phyloP scores from a whole-genome alignment of 1,284 basidiomycete species.

The Irpex sp. region DNA sequence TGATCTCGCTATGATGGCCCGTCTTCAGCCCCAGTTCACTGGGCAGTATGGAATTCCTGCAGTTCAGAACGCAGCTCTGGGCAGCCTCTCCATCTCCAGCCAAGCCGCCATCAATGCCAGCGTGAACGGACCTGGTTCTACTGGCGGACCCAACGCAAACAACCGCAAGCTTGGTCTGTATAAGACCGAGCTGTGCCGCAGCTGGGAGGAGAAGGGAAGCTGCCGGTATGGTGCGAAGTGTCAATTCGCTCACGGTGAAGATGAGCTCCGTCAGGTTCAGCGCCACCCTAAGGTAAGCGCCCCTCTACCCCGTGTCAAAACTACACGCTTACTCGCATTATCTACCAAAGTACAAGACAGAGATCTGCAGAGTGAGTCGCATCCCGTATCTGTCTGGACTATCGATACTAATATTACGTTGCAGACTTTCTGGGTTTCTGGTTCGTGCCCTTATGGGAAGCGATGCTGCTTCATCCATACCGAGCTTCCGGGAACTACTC shows the following conservation, averaged over 20 bases:
- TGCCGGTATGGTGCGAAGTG: slow-evolving; percentile 86
- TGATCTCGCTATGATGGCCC: slow-evolving; percentile 53
- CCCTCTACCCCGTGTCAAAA: slow-evolving; percentile 6
- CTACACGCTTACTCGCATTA: not conserved
- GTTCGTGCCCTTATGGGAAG: slow-evolving; percentile 87
- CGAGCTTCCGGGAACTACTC: slow-evolving; percentile 64
- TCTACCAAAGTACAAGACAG: slow-evolving; percentile 76
- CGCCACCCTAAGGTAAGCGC: slow-evolving; percentile 79
- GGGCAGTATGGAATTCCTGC: slow-evolving; percentile 48
- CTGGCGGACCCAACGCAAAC: slow-evolving; percentile 73
- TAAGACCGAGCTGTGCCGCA: slow-evolving; percentile 89
- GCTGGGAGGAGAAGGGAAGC: slow-evolving; percentile 91
- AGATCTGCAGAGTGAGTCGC: slow-evolving; percentile 78
- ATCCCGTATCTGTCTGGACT: not conserved
- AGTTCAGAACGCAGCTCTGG: slow-evolving; percentile 26
- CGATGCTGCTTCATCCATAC: slow-evolving; percentile 90
- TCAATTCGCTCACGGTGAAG: slow-evolving; percentile 88
- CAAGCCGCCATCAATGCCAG: not conserved
- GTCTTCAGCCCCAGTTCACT: slow-evolving; percentile 43
- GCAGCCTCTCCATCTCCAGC: slow-evolving; percentile 26
- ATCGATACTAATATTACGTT: slow-evolving; percentile 11
- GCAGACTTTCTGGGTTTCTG: slow-evolving; percentile 88
- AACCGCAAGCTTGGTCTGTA: slow-evolving; percentile 86
- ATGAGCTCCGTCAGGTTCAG: slow-evolving; percentile 76
- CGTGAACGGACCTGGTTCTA: not conserved